phyloP scores from a whole-genome alignment of 805 yeast species.

The Lachancea fermentati region DNA sequence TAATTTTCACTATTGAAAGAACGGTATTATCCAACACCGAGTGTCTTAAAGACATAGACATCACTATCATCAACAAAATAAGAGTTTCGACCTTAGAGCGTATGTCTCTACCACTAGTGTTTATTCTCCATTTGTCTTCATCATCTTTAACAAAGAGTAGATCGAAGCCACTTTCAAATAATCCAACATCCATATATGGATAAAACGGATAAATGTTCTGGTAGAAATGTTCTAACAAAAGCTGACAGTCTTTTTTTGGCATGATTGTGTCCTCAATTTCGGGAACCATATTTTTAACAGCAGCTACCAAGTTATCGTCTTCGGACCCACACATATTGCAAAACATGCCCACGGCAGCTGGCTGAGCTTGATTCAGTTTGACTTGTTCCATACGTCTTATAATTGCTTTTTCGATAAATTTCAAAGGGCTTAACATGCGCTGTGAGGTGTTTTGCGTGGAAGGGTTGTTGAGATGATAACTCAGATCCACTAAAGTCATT shows the following conservation, averaged over 20 bases:
- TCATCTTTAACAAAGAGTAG: constrained; percentile 3
- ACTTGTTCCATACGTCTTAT: neutral
- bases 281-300: neutral
- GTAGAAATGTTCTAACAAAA: constrained; percentile 13
- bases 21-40: neutral
- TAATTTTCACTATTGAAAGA: constrained; percentile 1
- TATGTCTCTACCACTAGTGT: constrained; percentile 1
- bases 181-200: constrained; percentile 17
- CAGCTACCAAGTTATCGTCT: neutral
- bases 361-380: neutral
- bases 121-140: constrained; percentile 3
- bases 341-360: too few relatives aligned
- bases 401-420: constrained; percentile 3
- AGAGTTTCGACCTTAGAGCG: constrained; percentile 1
- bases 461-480: constrained; percentile 1
- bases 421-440: neutral
- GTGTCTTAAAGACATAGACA: constrained; percentile 1
- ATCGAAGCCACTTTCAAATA: constrained; percentile 9
- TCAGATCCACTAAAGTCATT: constrained; percentile 1
- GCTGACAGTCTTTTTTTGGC: neutral
- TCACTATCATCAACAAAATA: constrained; percentile 1
- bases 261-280: neutral
- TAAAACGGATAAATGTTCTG: constrained; percentile 20
- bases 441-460: neutral
- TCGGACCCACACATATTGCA: too few relatives aligned